Evolutionary conservation across 2,329 filamentous ascomycete genomes (phyloP).

Genomic region (Cladosporium sp.): DNA sequence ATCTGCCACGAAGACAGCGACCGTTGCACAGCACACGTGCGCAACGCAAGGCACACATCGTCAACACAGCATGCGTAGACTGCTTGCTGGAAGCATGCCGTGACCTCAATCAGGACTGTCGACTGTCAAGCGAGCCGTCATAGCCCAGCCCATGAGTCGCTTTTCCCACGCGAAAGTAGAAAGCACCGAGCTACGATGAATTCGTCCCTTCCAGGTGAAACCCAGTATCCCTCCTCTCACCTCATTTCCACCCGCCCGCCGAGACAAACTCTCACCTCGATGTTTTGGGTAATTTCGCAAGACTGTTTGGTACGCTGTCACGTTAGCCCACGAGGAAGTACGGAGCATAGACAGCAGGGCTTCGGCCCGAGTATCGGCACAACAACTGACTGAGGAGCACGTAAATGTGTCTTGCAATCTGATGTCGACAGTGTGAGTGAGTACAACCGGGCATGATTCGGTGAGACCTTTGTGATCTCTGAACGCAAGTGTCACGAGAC

Average conservation of each 20-base stretch:
- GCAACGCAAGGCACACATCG: conserved; percentile 8
- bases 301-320: neutral
- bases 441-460: neutral
- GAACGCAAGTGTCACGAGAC: neutral
- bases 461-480: neutral
- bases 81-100: neutral
- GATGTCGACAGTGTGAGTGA: neutral
- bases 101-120: neutral
- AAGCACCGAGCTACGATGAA: neutral
- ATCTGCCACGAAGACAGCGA: neutral
- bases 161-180: neutral
- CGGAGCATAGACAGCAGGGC: neutral
- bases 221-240: neutral
- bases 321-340: neutral
- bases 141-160: conserved; percentile 1
- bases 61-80: conserved; percentile 2
- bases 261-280: conserved; percentile 13
- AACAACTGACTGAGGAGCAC: neutral
- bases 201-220: conserved; percentile 4
- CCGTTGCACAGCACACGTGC: conserved; percentile 18
- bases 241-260: conserved; percentile 12
- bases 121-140: neutral
- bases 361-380: neutral
- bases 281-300: neutral
- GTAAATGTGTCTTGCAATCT: neutral